Evolutionary conservation across 2,329 filamentous ascomycete species (phyloP).

Genomic region (Venturia nashicola): DNA sequence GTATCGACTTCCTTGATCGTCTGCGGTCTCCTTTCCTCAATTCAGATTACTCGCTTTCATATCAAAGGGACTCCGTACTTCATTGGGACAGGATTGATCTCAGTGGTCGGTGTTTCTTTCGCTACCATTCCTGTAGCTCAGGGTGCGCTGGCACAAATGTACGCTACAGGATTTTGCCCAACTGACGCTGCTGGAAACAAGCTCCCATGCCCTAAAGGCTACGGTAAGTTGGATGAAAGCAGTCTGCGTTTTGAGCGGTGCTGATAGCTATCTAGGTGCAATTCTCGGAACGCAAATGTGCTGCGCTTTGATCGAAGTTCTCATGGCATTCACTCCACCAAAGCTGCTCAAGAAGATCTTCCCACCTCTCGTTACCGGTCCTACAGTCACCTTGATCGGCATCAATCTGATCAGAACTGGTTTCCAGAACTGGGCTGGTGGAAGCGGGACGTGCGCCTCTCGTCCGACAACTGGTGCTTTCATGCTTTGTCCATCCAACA

Average conservation of each 20-base stretch:
- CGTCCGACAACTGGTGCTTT: constrained; percentile 42
- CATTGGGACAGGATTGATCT: constrained; percentile 67
- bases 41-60: constrained; percentile 69
- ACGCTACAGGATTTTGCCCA: constrained; percentile 57
- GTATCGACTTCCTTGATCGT: constrained; percentile 71
- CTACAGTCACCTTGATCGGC: constrained; percentile 59
- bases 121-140: constrained; percentile 62
- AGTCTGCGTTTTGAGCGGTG: background rate
- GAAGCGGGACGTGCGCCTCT: constrained; percentile 46
- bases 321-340: constrained; percentile 63
- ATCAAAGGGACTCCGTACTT: constrained; percentile 50
- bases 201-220: constrained; percentile 63
- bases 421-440: constrained; percentile 69
- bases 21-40: constrained; percentile 58
- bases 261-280: constrained; percentile 10
- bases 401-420: constrained; percentile 59
- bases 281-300: constrained; percentile 45
- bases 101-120: constrained; percentile 69
- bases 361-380: constrained; percentile 63
- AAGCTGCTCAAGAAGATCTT: constrained; percentile 59
- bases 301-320: constrained; percentile 50
- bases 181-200: constrained; percentile 47
- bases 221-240: constrained; percentile 47
- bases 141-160: constrained; percentile 66
- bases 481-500: constrained; percentile 39